Percentiles rank a stretch among this genome's conserved stretches.
These are phyloP conservation scores for Bullera alba DNA, from an alignment of 768 basidiomycete species.

Conservation along the genomic window DNA sequence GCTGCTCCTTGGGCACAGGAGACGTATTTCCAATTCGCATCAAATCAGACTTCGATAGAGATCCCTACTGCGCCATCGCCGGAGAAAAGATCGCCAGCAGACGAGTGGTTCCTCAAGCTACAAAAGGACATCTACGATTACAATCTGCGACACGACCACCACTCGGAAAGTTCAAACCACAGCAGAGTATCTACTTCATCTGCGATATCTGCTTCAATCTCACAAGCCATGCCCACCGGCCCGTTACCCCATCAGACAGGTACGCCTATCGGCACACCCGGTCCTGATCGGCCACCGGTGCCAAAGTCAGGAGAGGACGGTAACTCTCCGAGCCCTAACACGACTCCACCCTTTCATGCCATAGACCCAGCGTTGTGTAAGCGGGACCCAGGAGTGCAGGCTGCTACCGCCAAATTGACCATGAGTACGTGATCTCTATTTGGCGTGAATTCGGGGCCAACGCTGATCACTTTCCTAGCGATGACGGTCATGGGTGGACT, in stretches of 20 bases:
- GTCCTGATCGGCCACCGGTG: background rate
- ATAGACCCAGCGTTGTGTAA: slow-evolving; percentile 45
- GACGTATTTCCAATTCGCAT: no score
- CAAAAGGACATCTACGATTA: slow-evolving; percentile 1
- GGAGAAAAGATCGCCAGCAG: slow-evolving; percentile 16
- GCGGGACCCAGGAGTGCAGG: slow-evolving; percentile 39
- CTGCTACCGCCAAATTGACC: slow-evolving; percentile 36
- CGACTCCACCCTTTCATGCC: slow-evolving; percentile 21
- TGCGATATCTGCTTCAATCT: background rate
- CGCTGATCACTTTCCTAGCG: slow-evolving; percentile 46
- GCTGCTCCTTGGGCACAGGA: no score
- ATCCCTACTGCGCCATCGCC: background rate
- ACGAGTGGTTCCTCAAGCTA: slow-evolving; percentile 28
- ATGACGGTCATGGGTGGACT: slow-evolving; percentile 71
- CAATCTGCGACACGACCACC: background rate
- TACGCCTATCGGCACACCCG: slow-evolving; percentile 1
- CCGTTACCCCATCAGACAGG: slow-evolving; percentile 6
- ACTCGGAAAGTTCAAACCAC: background rate
- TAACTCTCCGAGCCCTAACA: background rate
- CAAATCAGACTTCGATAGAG: no score
- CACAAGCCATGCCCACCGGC: background rate
- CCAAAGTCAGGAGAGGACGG: background rate
- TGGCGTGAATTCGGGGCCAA: background rate
- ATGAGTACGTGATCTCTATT: slow-evolving; percentile 33
- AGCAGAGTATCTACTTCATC: background rate